Evolutionary conservation across 2,329 filamentous ascomycete genomes (phyloP).

Genomic region (Exophiala alcalophila): DNA sequence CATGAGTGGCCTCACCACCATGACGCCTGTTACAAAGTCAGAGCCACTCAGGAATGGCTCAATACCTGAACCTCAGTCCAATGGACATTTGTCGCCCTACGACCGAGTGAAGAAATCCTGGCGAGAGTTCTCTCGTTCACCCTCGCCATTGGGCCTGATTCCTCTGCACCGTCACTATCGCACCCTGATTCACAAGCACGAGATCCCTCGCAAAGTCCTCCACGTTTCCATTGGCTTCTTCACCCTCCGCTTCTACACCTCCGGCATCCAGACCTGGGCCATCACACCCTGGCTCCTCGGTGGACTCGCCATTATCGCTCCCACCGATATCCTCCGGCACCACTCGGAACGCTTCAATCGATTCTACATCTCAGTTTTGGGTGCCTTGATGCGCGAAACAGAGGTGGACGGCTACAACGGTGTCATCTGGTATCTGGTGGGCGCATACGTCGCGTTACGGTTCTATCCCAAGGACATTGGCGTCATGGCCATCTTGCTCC

Average conservation of each 20-base stretch:
- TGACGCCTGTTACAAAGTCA: constrained; percentile 44
- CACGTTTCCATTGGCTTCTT: constrained; percentile 97
- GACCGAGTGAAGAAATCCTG: constrained; percentile 63
- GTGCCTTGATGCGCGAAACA: constrained; percentile 93
- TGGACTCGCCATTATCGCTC: constrained; percentile 77
- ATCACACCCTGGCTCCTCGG: constrained; percentile 83
- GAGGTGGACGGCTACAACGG: constrained; percentile 94
- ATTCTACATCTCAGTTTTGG: constrained; percentile 78
- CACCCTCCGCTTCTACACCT: constrained; percentile 78
- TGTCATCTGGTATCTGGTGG: constrained; percentile 93
- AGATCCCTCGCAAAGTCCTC: constrained; percentile 88
- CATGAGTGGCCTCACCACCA: constrained; percentile 51
- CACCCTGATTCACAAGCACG: constrained; percentile 90
- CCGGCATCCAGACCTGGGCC: constrained; percentile 69
- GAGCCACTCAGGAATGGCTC: constrained; percentile 40
- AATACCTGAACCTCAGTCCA: constrained; percentile 41
- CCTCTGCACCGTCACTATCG: constrained; percentile 92
- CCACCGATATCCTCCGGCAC: constrained; percentile 78
- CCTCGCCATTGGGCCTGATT: constrained; percentile 88
- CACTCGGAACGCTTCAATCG: constrained; percentile 77
- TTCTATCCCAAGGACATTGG: constrained; percentile 93
- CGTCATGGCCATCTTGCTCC: constrained; percentile 80
- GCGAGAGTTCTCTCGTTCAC: constrained; percentile 85
- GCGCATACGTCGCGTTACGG: constrained; percentile 78
- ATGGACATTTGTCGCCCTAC: constrained; percentile 68